phyloP scores from a whole-genome alignment of 1,284 basidiomycete species.

The Sanghuangporus baumii region DNA sequence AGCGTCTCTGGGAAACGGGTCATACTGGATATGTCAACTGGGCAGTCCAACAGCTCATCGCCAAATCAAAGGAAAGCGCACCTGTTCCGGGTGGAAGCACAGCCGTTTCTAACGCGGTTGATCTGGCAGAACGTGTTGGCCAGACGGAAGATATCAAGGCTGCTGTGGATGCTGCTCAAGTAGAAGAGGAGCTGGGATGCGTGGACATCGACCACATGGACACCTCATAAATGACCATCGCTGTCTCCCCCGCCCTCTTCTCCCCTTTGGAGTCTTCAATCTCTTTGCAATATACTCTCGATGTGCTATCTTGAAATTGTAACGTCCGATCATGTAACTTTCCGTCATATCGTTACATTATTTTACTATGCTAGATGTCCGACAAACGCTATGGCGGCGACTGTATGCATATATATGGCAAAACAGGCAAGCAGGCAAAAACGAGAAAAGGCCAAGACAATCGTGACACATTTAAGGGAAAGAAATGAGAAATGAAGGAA shows the following conservation, averaged over 20 bases:
- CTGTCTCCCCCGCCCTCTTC: neutral
- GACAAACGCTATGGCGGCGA: neutral
- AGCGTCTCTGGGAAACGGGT: slow-evolving; percentile 65
- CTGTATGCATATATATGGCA: neutral
- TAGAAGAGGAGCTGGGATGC: neutral
- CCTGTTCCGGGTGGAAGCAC: slow-evolving; percentile 23
- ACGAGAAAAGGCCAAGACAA: neutral
- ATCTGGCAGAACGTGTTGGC: slow-evolving; percentile 22
- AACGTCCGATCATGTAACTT: neutral
- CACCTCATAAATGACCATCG: neutral
- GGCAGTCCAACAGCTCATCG: slow-evolving; percentile 52
- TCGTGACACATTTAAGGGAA: neutral
- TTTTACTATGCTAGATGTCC: slow-evolving; percentile 7
- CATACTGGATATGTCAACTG: slow-evolving; percentile 63
- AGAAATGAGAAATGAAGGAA: neutral
- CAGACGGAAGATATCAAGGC: slow-evolving; percentile 27
- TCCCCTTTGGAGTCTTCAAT: neutral
- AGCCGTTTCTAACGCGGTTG: slow-evolving; percentile 23
- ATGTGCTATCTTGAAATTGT: neutral
- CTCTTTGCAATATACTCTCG: neutral
- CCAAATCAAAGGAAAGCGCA: slow-evolving; percentile 37
- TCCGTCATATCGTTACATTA: slow-evolving; percentile 6
- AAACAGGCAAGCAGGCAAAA: neutral
- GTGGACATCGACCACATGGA: slow-evolving; percentile 9
- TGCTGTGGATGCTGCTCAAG: slow-evolving; percentile 13